Percentiles rank a stretch among this genome's conserved stretches.
Conservation (phyloP, 352 stramenopile genomes). For the Phytophthora pistaciae region DNA sequence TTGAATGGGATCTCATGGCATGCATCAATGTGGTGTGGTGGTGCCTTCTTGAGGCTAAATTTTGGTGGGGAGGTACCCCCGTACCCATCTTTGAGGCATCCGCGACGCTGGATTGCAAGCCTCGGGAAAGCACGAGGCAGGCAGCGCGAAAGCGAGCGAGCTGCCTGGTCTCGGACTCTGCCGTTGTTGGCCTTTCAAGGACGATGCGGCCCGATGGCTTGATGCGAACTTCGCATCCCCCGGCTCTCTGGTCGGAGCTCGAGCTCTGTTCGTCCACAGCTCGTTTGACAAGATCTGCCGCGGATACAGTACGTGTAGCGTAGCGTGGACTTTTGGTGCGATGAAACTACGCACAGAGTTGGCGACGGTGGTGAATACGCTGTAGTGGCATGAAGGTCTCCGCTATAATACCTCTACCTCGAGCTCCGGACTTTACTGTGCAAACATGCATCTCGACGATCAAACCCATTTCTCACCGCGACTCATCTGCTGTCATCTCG, state of each 20-base stretch:
- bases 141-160: constrained; percentile 25
- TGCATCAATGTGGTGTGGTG: neutral
- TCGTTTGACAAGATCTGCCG: constrained; percentile 24
- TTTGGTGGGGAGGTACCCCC: constrained; percentile 23
- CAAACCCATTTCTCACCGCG: constrained; percentile 13
- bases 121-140: neutral
- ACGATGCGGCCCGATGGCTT: neutral
- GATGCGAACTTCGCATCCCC: neutral
- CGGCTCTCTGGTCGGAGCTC: constrained; percentile 1
- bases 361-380: no score
- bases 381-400: no score
- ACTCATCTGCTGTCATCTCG: constrained; percentile 21
- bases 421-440: neutral
- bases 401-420: neutral
- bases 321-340: neutral
- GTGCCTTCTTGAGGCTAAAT: constrained; percentile 13
- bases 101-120: constrained; percentile 23
- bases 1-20: neutral
- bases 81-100: constrained; percentile 32
- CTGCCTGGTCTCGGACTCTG: constrained; percentile 13
- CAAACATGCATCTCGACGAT: constrained; percentile 6
- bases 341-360: no score
- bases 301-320: neutral
- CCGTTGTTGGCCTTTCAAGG: constrained; percentile 8
- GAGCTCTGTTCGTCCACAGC: constrained; percentile 11